A percentile compares a stretch with the other conserved stretches of the same genome.
Conservation (phyloP, 73 alveolate genomes). For the Blepharisma japonicum region DNA sequence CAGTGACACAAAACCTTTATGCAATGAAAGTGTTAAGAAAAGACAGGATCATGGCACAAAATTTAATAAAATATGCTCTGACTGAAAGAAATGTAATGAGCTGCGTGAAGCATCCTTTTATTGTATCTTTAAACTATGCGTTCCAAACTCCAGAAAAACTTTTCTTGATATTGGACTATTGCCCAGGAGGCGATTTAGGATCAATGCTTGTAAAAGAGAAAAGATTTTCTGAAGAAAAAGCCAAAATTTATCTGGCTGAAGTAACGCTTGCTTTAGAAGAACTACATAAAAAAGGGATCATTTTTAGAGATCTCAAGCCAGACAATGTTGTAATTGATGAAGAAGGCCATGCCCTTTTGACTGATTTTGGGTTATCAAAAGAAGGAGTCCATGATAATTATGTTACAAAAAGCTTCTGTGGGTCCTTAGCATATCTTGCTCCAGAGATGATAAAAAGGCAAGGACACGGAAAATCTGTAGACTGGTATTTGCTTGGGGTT, state of each 20-base stretch:
- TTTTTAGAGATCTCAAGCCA: slow-evolving; percentile 76
- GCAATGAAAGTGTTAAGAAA: slow-evolving; percentile 26
- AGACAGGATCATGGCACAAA: neutral
- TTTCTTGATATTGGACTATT: slow-evolving; percentile 60
- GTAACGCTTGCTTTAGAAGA: slow-evolving; percentile 63
- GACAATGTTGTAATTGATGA: slow-evolving; percentile 72
- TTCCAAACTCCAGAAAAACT: slow-evolving; percentile 65
- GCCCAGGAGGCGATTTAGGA: slow-evolving; percentile 76
- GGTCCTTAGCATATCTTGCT: slow-evolving; percentile 66
- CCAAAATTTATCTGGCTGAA: slow-evolving; percentile 69
- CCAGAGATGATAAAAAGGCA: slow-evolving; percentile 69
- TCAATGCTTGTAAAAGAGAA: slow-evolving; percentile 46
- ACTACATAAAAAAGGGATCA: slow-evolving; percentile 63
- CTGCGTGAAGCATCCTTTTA: slow-evolving; percentile 62
- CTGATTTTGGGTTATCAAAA: slow-evolving; percentile 75
- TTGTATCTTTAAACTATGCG: slow-evolving; percentile 57
- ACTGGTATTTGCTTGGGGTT: slow-evolving; percentile 41
- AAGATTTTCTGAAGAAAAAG: slow-evolving; percentile 50
- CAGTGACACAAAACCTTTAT: neutral
- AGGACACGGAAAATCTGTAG: slow-evolving; percentile 35
- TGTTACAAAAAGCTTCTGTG: slow-evolving; percentile 29
- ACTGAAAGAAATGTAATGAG: slow-evolving; percentile 62
- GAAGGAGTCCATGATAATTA: slow-evolving; percentile 50
- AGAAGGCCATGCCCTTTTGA: slow-evolving; percentile 72
- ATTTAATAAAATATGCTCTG: slow-evolving; percentile 23